phyloP scores from a whole-genome alignment of 345 rosid species.

The Linum lewisii region DNA sequence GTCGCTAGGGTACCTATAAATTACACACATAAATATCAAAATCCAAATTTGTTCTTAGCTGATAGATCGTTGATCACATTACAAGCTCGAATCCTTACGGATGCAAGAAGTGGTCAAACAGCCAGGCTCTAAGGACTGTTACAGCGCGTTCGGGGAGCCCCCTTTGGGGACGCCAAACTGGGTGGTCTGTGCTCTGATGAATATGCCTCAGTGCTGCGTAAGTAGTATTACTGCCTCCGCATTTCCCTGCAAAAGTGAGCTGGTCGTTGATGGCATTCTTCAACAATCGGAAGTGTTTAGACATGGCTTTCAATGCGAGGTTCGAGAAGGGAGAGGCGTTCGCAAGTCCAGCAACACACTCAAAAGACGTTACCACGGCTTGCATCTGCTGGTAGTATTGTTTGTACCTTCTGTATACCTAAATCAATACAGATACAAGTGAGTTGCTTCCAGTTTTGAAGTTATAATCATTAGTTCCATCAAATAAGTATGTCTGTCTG shows the following conservation, averaged over 20 bases:
- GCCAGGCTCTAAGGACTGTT: constrained; percentile 73
- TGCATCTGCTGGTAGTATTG: constrained; percentile 80
- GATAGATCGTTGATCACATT: too few species aligned
- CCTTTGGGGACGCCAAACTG: constrained; percentile 86
- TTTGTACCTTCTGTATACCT: constrained; percentile 84
- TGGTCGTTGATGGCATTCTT: constrained; percentile 69
- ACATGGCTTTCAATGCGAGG: constrained; percentile 61
- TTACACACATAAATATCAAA: too few species aligned
- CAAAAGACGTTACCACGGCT: constrained; percentile 63
- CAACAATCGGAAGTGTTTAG: constrained; percentile 67
- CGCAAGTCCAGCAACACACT: constrained; percentile 71
- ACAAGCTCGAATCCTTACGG: too few species aligned
- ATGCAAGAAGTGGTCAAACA: constrained; percentile 81
- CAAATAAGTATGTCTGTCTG: too few species aligned
- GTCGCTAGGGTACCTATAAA: constrained; percentile 80
- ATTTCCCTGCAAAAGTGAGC: constrained; percentile 48
- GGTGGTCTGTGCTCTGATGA: constrained; percentile 33
- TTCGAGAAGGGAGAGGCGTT: constrained; percentile 74
- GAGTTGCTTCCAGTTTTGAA: too few species aligned
- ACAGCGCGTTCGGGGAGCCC: constrained; percentile 91
- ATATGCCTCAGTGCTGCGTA: too few species aligned
- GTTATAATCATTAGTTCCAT: too few species aligned
- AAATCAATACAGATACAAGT: not conserved
- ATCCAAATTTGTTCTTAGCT: too few species aligned
- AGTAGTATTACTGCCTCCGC: constrained; percentile 34